Evolutionary conservation across 78 protist genomes (phyloP).

Genomic region (Tieghemostelium lacteum): DNA sequence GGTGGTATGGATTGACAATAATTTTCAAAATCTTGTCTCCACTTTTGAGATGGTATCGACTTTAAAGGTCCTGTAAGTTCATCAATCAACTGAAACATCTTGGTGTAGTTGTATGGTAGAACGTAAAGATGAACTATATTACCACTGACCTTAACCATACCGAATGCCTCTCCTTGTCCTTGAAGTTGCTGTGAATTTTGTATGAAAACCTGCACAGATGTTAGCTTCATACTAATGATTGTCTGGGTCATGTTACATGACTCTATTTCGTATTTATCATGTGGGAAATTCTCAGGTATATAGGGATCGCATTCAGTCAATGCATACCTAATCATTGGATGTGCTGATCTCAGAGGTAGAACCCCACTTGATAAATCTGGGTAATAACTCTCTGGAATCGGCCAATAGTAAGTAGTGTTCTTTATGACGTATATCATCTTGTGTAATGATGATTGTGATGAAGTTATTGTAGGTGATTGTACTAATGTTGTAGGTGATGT

Average conservation of each 20-base stretch:
- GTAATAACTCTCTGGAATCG: slow-evolving; percentile 67
- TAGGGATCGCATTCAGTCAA: slow-evolving; percentile 35
- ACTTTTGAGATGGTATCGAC: slow-evolving; percentile 39
- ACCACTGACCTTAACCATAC: slow-evolving; percentile 45
- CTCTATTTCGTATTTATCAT: slow-evolving; percentile 81
- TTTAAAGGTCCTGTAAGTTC: slow-evolving; percentile 18
- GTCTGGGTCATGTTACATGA: slow-evolving; percentile 48
- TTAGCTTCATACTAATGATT: not conserved
- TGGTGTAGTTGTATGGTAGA: slow-evolving; percentile 69
- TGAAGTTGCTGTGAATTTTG: slow-evolving; percentile 19
- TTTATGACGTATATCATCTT: slow-evolving; percentile 48
- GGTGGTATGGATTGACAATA: slow-evolving; percentile 61
- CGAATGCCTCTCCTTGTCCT: slow-evolving; percentile 78
- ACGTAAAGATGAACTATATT: slow-evolving; percentile 46
- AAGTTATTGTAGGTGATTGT: not conserved
- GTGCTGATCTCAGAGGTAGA: slow-evolving; percentile 31
- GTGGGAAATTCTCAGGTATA: slow-evolving; percentile 73
- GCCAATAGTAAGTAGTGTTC: slow-evolving; percentile 29
- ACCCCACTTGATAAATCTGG: slow-evolving; percentile 19
- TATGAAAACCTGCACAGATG: slow-evolving; percentile 38
- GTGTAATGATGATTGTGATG: slow-evolving; percentile 11
- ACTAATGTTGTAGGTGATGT: slow-evolving; percentile 8
- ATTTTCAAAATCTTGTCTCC: slow-evolving; percentile 73
- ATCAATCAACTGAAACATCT: slow-evolving; percentile 36
- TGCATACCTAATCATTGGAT: slow-evolving; percentile 60